Conservation (phyloP, 1,284 basidiomycete species). For the Apiotrichum veenhuisii region DNA sequence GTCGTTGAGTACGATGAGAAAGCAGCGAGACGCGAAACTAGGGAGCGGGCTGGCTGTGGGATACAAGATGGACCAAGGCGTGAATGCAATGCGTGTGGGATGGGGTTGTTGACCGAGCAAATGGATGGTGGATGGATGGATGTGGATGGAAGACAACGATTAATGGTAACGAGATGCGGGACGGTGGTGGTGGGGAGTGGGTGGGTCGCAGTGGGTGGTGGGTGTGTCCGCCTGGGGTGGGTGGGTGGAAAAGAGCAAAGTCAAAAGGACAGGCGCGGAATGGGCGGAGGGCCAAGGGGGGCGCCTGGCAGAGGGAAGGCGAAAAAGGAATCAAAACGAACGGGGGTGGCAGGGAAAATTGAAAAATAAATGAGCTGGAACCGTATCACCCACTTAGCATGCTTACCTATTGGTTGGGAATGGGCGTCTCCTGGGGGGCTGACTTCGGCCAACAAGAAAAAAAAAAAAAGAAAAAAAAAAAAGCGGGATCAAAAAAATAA, state of each 20-base stretch:
- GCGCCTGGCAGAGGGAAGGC: too few species aligned
- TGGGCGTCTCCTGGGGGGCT: too few species aligned
- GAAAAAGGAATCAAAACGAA: constrained; percentile 6
- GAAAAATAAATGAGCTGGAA: too few species aligned
- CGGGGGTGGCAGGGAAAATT: too few species aligned
- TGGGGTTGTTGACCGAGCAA: too few species aligned
- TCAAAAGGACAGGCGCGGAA: constrained; percentile 2
- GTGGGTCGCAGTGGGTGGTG: not conserved
- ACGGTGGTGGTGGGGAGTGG: not conserved
- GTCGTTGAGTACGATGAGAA: too few species aligned
- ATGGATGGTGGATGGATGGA: constrained; percentile 7
- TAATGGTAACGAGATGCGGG: not conserved
- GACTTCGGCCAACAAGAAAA: not conserved
- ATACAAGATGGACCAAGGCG: too few species aligned
- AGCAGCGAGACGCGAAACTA: not conserved
- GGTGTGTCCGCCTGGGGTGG: too few species aligned
- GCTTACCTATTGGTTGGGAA: too few species aligned
- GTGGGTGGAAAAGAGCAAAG: not conserved
- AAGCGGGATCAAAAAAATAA: not conserved
- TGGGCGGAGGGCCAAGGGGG: too few species aligned
- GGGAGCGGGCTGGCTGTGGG: not conserved
- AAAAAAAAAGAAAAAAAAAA: not conserved
- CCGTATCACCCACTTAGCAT: too few species aligned
- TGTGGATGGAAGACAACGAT: not conserved
- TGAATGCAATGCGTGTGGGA: not conserved